phyloP scores from a whole-genome alignment of 2,329 filamentous ascomycete genomes.

The Thielaviopsis populi region DNA sequence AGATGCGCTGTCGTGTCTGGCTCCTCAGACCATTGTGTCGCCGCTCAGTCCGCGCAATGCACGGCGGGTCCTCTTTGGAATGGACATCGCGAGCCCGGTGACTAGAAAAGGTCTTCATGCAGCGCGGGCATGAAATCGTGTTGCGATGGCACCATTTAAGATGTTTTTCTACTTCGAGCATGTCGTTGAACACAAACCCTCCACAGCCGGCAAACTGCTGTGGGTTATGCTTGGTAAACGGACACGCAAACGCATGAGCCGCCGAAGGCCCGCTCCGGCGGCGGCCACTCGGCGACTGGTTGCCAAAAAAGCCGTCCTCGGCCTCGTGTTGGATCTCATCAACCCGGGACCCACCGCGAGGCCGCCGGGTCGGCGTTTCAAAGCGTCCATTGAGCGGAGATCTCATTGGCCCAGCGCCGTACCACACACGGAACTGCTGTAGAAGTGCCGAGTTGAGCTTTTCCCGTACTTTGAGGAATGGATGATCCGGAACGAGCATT shows the following conservation, averaged over 20 bases:
- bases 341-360: conserved; percentile 10
- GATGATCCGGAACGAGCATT: background rate
- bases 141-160: conserved; percentile 15
- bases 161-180: conserved; percentile 6
- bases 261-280: conserved; percentile 4
- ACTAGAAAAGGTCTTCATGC: conserved; percentile 12
- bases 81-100: conserved; percentile 9
- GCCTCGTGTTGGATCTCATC: background rate
- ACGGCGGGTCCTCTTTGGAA: conserved; percentile 11
- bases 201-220: conserved; percentile 13
- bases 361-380: background rate
- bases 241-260: conserved; percentile 10
- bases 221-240: conserved; percentile 11
- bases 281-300: conserved; percentile 2
- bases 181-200: conserved; percentile 11
- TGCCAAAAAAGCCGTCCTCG: background rate
- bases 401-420: background rate
- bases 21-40: conserved; percentile 8
- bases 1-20: conserved; percentile 1
- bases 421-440: background rate
- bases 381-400: background rate
- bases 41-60: background rate
- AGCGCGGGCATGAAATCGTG: conserved; percentile 13
- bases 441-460: background rate
- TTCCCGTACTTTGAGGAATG: conserved; percentile 5